Evolutionary conservation across 371 early-diverging fungal species (phyloP).

Genomic region (Caulochytrium protostelioides): DNA sequence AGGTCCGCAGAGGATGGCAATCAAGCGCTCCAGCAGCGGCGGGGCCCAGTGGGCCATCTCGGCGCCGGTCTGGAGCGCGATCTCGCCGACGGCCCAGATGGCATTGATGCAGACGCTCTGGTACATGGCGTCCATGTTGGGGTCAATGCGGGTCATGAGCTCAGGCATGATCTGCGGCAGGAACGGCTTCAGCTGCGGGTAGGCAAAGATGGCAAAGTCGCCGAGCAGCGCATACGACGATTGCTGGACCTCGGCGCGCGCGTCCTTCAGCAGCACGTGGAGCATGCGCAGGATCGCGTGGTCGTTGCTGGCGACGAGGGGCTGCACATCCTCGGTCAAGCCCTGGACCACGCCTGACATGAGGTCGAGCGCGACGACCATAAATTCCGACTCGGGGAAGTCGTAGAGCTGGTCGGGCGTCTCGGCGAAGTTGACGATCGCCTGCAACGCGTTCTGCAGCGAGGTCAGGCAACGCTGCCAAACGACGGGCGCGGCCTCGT

Average conservation of each 20-base stretch:
- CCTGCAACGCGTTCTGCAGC: constrained; percentile 41
- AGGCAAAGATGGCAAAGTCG: constrained; percentile 70
- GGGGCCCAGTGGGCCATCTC: constrained; percentile 20
- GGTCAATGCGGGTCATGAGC: constrained; percentile 47
- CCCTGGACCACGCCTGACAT: constrained; percentile 80
- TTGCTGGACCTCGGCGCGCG: constrained; percentile 60
- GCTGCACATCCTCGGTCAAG: constrained; percentile 46
- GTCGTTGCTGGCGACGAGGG: constrained; percentile 44
- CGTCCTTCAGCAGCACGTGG: constrained; percentile 25
- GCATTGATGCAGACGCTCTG: constrained; percentile 61
- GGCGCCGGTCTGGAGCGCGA: constrained; percentile 52
- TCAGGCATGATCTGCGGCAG: constrained; percentile 49
- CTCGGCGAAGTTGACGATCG: not conserved
- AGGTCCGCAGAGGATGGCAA: too few relatives aligned
- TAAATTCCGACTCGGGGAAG: constrained; percentile 71
- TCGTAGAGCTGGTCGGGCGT: constrained; percentile 14
- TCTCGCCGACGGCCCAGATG: constrained; percentile 85
- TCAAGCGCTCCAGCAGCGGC: too few relatives aligned
- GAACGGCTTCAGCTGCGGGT: constrained; percentile 42
- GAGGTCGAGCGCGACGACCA: constrained; percentile 82
- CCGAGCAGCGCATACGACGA: constrained; percentile 84
- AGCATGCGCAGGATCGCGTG: constrained; percentile 5
- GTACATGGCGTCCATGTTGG: constrained; percentile 18
- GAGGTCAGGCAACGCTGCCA: constrained; percentile 67
- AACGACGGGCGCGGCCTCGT: constrained; percentile 57